phyloP scores from a whole-genome alignment of 2,329 filamentous ascomycete genomes.

The Penicillium digitatum region DNA sequence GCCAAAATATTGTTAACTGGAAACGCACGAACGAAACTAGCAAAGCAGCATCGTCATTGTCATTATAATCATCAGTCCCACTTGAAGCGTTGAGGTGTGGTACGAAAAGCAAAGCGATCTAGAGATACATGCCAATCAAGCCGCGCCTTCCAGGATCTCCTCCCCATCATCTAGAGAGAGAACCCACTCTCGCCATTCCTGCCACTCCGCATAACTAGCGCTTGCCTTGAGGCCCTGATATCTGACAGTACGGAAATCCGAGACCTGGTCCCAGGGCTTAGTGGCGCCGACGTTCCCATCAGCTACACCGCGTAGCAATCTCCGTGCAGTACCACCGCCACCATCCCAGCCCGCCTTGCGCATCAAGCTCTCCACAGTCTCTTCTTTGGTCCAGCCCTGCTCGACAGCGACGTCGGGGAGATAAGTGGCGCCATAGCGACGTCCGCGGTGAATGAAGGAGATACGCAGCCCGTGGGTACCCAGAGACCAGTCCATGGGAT shows the following conservation, averaged over 20 bases:
- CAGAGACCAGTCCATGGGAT: conserved; percentile 78
- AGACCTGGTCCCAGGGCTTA: conserved; percentile 67
- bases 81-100: background rate
- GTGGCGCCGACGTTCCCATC: conserved; percentile 13
- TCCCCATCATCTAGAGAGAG: conserved; percentile 30
- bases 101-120: background rate
- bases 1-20: background rate
- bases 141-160: conserved; percentile 18
- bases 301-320: conserved; percentile 41
- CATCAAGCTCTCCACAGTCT: conserved; percentile 85
- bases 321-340: conserved; percentile 37
- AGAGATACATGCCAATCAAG: conserved; percentile 3
- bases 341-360: conserved; percentile 91
- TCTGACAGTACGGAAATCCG: conserved; percentile 68
- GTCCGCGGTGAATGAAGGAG: conserved; percentile 69
- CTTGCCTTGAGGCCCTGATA: conserved; percentile 82
- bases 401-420: conserved; percentile 86
- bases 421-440: conserved; percentile 80
- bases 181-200: conserved; percentile 74
- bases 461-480: conserved; percentile 85
- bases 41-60: background rate
- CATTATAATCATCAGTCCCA: conserved; percentile 10
- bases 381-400: conserved; percentile 92
- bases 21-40: background rate
- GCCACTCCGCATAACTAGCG: conserved; percentile 69